These are phyloP conservation scores for Phytophthora crassamura DNA, from an alignment of 352 stramenopile genomes.

Conservation along the genomic window DNA sequence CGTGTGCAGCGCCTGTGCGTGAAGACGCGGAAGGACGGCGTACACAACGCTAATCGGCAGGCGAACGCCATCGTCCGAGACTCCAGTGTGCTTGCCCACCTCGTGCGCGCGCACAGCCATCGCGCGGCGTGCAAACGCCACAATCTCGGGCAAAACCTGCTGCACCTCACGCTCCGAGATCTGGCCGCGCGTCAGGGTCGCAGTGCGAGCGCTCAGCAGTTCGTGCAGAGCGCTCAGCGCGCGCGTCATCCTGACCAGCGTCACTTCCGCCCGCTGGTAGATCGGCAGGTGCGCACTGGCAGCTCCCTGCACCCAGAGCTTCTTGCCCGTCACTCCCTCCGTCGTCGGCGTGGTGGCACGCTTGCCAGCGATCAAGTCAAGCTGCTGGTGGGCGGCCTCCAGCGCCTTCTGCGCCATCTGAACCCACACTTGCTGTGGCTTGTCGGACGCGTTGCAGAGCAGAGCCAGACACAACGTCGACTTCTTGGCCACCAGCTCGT, in stretches of 20 bases:
- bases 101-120: slow-evolving; percentile 71
- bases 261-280: slow-evolving; percentile 63
- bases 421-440: slow-evolving; percentile 67
- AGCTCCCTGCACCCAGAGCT: slow-evolving; percentile 63
- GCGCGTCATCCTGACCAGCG: slow-evolving; percentile 48
- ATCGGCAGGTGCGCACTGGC: slow-evolving; percentile 48
- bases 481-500: slow-evolving; percentile 23
- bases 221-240: slow-evolving; percentile 50
- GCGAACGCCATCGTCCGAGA: slow-evolving; percentile 81
- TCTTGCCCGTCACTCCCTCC: slow-evolving; percentile 49
- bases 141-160: slow-evolving; percentile 60
- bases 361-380: slow-evolving; percentile 73
- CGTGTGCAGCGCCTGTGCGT: slow-evolving; percentile 50
- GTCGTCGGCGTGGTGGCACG: slow-evolving; percentile 24
- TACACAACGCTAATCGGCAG: slow-evolving; percentile 79
- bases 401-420: slow-evolving; percentile 67
- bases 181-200: slow-evolving; percentile 25
- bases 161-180: slow-evolving; percentile 85
- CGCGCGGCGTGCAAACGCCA: slow-evolving; percentile 64
- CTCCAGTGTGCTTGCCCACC: slow-evolving; percentile 81
- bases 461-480: slow-evolving; percentile 53
- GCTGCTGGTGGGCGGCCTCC: slow-evolving; percentile 67
- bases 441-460: slow-evolving; percentile 70
- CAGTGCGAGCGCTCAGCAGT: slow-evolving; percentile 49
- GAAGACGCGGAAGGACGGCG: slow-evolving; percentile 64